These are phyloP conservation scores for Lipomyces spencermartinsiae DNA, from an alignment of 805 yeast species.

Conservation along the genomic window DNA sequence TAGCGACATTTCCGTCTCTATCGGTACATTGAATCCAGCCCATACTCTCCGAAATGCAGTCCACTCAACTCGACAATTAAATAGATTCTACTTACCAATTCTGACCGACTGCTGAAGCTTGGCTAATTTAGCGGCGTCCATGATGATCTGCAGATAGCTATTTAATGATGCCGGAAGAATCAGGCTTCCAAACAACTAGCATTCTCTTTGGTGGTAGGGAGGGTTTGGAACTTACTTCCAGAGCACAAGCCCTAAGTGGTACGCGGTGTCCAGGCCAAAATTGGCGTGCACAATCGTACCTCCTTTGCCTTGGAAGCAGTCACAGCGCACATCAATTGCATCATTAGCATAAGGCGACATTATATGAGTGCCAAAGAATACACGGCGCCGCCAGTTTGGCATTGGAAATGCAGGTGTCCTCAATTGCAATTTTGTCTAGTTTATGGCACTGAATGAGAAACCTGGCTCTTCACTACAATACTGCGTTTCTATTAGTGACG, in stretches of 20 bases:
- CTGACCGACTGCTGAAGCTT: constrained; percentile 82
- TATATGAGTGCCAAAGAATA: too few relatives aligned
- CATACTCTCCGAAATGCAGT: background rate
- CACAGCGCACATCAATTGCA: background rate
- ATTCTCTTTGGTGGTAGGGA: background rate
- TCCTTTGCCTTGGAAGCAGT: background rate
- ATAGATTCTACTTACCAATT: constrained; percentile 58
- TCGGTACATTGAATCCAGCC: background rate
- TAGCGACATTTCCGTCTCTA: too few relatives aligned
- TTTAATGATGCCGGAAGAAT: background rate
- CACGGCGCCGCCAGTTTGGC: too few relatives aligned
- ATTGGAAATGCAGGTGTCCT: too few relatives aligned
- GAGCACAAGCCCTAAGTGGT: background rate
- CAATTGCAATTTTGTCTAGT: too few relatives aligned
- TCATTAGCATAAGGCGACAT: too few relatives aligned
- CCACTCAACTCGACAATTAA: background rate
- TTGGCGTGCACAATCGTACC: background rate
- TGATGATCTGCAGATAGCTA: constrained; percentile 14
- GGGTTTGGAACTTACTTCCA: background rate
- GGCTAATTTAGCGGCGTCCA: constrained; percentile 75
- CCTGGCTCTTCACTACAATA: too few relatives aligned
- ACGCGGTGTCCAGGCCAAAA: background rate
- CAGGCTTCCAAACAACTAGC: background rate
- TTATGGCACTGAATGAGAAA: too few relatives aligned
- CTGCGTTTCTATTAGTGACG: too few relatives aligned